Base-by-base conservation (phyloP, 495 filamentous ascomycete genomes). In the Parathielavia appendiculata region DNA sequence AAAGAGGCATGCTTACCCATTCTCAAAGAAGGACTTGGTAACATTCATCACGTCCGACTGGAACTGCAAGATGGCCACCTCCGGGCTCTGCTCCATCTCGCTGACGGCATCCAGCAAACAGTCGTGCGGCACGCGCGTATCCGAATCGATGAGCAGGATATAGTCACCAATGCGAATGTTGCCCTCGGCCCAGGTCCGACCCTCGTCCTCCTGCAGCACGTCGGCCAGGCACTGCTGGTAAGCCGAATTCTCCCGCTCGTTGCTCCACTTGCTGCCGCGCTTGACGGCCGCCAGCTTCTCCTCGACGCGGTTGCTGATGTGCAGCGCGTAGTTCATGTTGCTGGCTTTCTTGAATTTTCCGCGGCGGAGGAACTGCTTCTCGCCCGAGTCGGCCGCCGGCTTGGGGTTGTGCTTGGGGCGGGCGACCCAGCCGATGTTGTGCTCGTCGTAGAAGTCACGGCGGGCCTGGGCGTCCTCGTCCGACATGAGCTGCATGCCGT, bases 21-120 rank as follows among this genome's bases (percentile, higher is more conserved):
- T 86, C 69, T 87, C 84, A 55, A 88, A 88, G 66, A 86, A 87
- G 34, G 81, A 85, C 65, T 84, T 73, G 32, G 85, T 81, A 17
- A 91, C 88, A 64, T 91, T 85, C 88, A 90, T 90, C 69, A 91
- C 87, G 63, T 87, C 87, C 20, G 87, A 90, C 16, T 82, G 83
- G 74, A 85, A 90, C 64, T 91, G 87, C 78, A 91, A 80, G 73
- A 91, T 91, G 41, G 83, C 87, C 30, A 91, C 87, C 69, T 91
- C 83, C 8, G 87, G 87, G 13, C 84, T 88, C 56, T 81, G 84
- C 69, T 91, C 87, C 87, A 91, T 89, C 66, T 91, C 87, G 51
- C 82, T 86, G 9, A 85, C 84, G 52, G 87, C 88, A 69, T 91
- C 88, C 5, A 91, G 74, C 38, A 91, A 76, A 65, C 87, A 91